Evolutionary conservation across 2,329 filamentous ascomycete genomes (phyloP), one percentile per base, ranked within the genome.

Genomic region (Zymoseptoria pseudotritici): DNA sequence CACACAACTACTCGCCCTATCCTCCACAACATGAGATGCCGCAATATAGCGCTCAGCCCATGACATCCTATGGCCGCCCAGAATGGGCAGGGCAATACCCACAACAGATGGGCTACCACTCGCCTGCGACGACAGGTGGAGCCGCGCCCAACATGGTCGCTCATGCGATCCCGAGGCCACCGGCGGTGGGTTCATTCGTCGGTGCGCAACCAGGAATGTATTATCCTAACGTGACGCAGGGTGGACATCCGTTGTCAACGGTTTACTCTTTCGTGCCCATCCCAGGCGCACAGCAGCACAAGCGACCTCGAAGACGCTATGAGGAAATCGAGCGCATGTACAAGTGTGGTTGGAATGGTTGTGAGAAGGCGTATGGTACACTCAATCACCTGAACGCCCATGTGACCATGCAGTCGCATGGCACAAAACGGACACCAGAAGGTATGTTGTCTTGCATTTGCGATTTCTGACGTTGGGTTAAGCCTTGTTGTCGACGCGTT

Each of bases 261-360:
- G 93, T 99, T 50, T 97, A 97, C 74, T 97, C 92, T 0, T 97
- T 99, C 72, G 94, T 97, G 31, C 93, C 94, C 0, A 97, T 97
- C 70, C 94, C 94, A 1, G 94, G 94, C 65, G 91, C 93, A 11
- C 92, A 97, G 73, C 94, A 99, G 74, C 93, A 97, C 75, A 99
- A 99, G 80, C 86, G 94, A 60, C 94, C 94, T 11, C 85, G 94
- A 65, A 83, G 94, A 70, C 86, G 94, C 57, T 99, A 97, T 70
- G 94, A 99, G 76, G 94, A 99, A 74, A 99, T 99, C 69, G 94
- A 99, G 79, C 87, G 94, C 72, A 97, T 99, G 94, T 97, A 99
- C 81, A 97, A 97, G 77, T 99, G 94, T 72, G 94, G 93, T 24
- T 97, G 91, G 90, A 93, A 97, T 66, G 92, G 92, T 8, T 99